These are phyloP conservation scores for Fraxinus xanthoxyloides DNA, from an alignment of 305 asterid species.

Conservation along the genomic window DNA sequence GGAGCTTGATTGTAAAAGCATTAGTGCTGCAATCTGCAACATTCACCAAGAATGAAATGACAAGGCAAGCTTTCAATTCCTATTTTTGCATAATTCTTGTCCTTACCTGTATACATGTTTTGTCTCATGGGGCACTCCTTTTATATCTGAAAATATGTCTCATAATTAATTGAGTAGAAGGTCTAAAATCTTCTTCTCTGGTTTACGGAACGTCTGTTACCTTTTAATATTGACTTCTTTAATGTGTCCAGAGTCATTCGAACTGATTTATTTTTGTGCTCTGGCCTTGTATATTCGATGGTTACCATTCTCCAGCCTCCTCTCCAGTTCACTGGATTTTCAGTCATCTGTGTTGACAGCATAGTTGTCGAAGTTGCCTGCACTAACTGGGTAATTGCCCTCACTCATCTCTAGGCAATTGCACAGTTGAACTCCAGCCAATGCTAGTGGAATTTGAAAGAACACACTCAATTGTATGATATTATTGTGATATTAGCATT, in stretches of 20 bases:
- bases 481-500: neutral
- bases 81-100: neutral
- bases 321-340: neutral
- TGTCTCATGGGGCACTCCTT: neutral
- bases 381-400: neutral
- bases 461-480: neutral
- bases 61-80: neutral
- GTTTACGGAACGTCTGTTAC: neutral
- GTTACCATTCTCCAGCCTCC: neutral
- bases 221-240: neutral
- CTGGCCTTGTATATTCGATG: neutral
- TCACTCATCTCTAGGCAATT: neutral
- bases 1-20: conserved; percentile 47
- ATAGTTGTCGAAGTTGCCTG: neutral
- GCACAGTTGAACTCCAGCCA: too few relatives aligned
- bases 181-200: neutral
- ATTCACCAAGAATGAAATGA: conserved; percentile 42
- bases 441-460: neutral
- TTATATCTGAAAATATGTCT: neutral
- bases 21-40: conserved; percentile 58
- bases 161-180: neutral
- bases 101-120: neutral
- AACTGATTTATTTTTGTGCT: neutral
- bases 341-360: neutral
- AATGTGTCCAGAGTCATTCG: neutral